A percentile compares a stretch with the other conserved stretches of the same genome.
phyloP scores from a whole-genome alignment of 2,329 filamentous ascomycete species.

The Cercospora sp. region DNA sequence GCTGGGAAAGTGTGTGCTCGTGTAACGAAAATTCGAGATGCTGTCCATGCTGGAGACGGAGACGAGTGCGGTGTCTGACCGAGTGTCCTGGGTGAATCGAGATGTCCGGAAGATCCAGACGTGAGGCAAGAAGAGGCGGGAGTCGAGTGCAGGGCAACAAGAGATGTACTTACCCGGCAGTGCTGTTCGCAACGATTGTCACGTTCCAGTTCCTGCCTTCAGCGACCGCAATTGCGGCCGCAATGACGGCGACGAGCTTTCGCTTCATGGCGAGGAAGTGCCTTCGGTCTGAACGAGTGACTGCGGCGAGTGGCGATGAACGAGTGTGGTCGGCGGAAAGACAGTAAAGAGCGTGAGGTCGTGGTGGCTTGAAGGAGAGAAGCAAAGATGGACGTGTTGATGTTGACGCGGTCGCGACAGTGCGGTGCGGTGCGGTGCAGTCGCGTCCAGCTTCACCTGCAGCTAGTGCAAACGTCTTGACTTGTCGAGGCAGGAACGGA shows the following conservation, averaged over 20 bases:
- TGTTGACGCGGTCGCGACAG: neutral
- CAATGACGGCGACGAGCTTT: slow-evolving; percentile 18
- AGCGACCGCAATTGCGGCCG: slow-evolving; percentile 14
- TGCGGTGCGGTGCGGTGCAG: neutral
- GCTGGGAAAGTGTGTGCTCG: slow-evolving; percentile 6
- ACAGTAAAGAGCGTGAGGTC: slow-evolving; percentile 17
- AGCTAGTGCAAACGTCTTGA: neutral
- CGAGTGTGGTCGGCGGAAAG: slow-evolving; percentile 16
- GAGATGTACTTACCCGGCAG: slow-evolving; percentile 22
- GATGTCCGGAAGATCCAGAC: neutral
- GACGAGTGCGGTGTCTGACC: neutral
- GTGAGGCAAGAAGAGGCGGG: slow-evolving; percentile 2
- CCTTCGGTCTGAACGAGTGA: slow-evolving; percentile 32
- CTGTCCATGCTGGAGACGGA: neutral
- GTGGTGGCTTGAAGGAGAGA: slow-evolving; percentile 3
- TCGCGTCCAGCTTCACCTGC: slow-evolving; percentile 5
- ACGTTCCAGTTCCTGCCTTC: slow-evolving; percentile 19
- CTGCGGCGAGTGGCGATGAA: slow-evolving; percentile 28
- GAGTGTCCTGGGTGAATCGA: neutral
- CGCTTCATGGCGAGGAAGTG: slow-evolving; percentile 25
- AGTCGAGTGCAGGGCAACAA: neutral
- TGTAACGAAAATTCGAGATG: neutral
- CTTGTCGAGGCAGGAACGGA: neutral
- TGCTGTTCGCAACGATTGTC: slow-evolving; percentile 14
- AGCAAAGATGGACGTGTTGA: slow-evolving; percentile 10